These are phyloP conservation scores for Pelargonium australe DNA, from an alignment of 441 rosid species.

Conservation along the genomic window DNA sequence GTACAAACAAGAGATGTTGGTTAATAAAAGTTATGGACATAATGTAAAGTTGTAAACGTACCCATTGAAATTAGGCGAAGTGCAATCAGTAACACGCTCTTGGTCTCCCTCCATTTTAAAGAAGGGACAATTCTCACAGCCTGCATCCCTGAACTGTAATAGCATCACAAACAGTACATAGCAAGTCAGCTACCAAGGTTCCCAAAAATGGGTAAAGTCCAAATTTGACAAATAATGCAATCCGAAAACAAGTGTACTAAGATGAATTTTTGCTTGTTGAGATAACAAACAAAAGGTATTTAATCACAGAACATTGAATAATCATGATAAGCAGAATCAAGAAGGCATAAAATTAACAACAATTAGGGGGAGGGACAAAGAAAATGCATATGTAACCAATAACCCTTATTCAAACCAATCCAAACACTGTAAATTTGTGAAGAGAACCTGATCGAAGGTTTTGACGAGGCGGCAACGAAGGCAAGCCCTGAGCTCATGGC, in stretches of 20 bases:
- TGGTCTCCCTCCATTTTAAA: conserved; percentile 86
- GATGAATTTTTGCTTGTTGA: conserved; percentile 22
- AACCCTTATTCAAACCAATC: not conserved
- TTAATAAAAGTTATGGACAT: not conserved
- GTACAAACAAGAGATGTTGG: not conserved
- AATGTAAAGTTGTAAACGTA: conserved; percentile 17
- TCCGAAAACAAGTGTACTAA: too few species aligned
- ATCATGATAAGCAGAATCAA: not conserved
- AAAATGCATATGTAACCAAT: too few species aligned
- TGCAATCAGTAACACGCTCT: conserved; percentile 83
- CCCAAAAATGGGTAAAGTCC: too few species aligned
- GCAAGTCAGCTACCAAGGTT: too few species aligned
- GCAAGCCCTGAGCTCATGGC: conserved; percentile 93
- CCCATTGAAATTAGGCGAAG: conserved; percentile 92
- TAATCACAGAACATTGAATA: not conserved
- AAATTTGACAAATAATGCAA: too few species aligned
- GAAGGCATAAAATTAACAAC: not conserved
- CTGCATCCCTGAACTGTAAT: conserved; percentile 68
- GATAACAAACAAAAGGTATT: not conserved
- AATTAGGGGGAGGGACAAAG: not conserved
- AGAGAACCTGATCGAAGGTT: conserved; percentile 83
- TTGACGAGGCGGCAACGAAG: conserved; percentile 94
- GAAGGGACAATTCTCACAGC: conserved; percentile 87
- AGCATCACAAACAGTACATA: too few species aligned
- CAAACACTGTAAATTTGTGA: not conserved